Conservation (phyloP, 179 eudicot species). For the Gypsophila paniculata region DNA sequence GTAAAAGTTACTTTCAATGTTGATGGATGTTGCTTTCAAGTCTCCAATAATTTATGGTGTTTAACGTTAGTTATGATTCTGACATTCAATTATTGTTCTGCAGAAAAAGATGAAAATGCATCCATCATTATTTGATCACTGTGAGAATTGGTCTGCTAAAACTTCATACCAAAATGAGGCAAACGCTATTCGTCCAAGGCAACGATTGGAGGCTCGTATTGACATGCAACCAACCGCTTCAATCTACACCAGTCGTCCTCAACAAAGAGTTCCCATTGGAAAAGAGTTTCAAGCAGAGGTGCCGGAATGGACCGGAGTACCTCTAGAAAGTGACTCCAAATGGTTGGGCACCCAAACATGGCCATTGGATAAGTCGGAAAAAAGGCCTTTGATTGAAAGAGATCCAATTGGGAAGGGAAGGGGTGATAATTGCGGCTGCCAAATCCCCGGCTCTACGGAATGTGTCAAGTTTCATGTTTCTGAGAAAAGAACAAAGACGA, state of each 20-base stretch:
- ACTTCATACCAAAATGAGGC: constrained; percentile 27
- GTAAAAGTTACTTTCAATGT: not conserved
- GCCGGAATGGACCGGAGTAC: constrained; percentile 54
- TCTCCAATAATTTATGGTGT: not conserved
- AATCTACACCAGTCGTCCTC: constrained; percentile 25
- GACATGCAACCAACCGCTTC: constrained; percentile 31
- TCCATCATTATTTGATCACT: constrained; percentile 67
- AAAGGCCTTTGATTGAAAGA: constrained; percentile 35
- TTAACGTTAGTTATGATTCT: not conserved
- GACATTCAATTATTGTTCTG: constrained; percentile 18
- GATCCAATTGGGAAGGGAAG: constrained; percentile 69
- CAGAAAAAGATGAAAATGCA: constrained; percentile 74
- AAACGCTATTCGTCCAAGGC: constrained; percentile 25
- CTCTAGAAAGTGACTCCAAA: constrained; percentile 45
- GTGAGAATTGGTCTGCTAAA: constrained; percentile 6
- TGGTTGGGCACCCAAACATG: constrained; percentile 66
- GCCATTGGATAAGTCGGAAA: constrained; percentile 47
- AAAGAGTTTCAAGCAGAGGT: constrained; percentile 56
- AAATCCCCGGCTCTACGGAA: constrained; percentile 46
- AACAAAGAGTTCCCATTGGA: constrained; percentile 56
- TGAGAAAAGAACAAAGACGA: constrained; percentile 50
- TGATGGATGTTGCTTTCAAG: not conserved
- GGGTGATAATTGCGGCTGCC: constrained; percentile 66
- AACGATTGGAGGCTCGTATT: constrained; percentile 24
- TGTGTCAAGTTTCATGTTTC: constrained; percentile 66